phyloP scores from a whole-genome alignment of 2,329 filamentous ascomycete genomes.

The Fragosphaeria purpurea region DNA sequence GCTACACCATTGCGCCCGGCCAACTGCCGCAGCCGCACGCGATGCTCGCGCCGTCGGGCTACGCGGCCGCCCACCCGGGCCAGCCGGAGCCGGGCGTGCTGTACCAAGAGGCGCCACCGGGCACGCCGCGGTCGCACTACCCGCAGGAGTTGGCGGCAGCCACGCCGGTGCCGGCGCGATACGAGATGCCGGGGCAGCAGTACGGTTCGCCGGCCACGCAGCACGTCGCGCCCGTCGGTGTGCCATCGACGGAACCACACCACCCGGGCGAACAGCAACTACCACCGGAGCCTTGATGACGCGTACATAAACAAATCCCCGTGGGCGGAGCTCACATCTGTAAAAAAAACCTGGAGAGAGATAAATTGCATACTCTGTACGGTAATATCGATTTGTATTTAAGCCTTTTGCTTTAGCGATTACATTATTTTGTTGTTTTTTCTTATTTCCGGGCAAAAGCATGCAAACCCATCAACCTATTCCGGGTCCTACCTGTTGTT shows the following conservation, averaged over 20 bases:
- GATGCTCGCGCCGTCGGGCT: neutral
- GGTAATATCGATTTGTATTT: neutral
- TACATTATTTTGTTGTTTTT: too few relatives aligned
- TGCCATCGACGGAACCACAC: neutral
- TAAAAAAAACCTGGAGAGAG: too few relatives aligned
- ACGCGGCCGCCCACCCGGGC: conserved; percentile 1
- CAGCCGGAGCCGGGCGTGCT: conserved; percentile 3
- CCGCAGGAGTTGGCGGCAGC: conserved; percentile 1
- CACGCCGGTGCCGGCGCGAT: neutral
- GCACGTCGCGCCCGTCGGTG: neutral
- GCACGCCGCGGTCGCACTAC: neutral
- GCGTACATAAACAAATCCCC: neutral
- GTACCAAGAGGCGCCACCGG: conserved; percentile 7
- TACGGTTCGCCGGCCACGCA: neutral
- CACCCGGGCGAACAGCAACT: neutral
- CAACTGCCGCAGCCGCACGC: neutral
- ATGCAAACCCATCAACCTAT: too few relatives aligned
- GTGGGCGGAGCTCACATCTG: too few relatives aligned
- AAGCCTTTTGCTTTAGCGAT: too few relatives aligned
- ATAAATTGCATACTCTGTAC: neutral
- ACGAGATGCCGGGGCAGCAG: neutral
- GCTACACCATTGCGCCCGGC: conserved; percentile 2
- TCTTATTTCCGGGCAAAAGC: too few relatives aligned
- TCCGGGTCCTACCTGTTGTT: too few relatives aligned
- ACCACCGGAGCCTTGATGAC: neutral